A percentile compares a stretch with the other conserved stretches of the same genome.
Conservation (phyloP, 257 asterid genomes). For the Gardenia jasminoides region DNA sequence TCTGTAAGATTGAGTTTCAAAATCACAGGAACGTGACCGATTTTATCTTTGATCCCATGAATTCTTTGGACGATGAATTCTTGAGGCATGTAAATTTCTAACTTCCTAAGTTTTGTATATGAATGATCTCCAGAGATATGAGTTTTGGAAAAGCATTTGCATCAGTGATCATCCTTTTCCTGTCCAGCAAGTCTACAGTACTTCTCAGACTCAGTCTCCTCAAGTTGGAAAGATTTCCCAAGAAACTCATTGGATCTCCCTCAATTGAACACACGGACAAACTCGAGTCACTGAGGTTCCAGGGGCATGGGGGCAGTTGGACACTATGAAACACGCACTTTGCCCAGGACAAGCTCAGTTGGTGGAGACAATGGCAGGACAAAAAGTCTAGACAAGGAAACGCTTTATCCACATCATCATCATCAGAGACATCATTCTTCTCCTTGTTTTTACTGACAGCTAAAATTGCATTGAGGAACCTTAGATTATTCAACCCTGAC, state of each 20-base stretch:
- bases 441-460: background rate
- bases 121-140: background rate
- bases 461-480: background rate
- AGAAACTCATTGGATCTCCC: background rate
- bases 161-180: background rate
- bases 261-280: accelerated
- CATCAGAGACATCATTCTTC: background rate
- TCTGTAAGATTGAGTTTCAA: background rate
- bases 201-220: accelerated
- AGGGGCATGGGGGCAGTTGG: background rate
- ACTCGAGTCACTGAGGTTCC: background rate
- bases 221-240: background rate
- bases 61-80: background rate
- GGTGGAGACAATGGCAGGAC: background rate
- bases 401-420: too few relatives aligned
- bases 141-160: background rate
- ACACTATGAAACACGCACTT: background rate
- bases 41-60: background rate
- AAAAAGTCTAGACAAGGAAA: background rate
- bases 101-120: background rate
- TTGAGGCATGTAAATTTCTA: accelerated
- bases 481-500: background rate
- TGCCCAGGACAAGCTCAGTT: accelerated
- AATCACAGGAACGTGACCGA: background rate
- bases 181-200: background rate